A percentile compares a stretch with the other conserved stretches of the same genome.
phyloP scores from a whole-genome alignment of 768 basidiomycete genomes.

The Trametes gibbosa region DNA sequence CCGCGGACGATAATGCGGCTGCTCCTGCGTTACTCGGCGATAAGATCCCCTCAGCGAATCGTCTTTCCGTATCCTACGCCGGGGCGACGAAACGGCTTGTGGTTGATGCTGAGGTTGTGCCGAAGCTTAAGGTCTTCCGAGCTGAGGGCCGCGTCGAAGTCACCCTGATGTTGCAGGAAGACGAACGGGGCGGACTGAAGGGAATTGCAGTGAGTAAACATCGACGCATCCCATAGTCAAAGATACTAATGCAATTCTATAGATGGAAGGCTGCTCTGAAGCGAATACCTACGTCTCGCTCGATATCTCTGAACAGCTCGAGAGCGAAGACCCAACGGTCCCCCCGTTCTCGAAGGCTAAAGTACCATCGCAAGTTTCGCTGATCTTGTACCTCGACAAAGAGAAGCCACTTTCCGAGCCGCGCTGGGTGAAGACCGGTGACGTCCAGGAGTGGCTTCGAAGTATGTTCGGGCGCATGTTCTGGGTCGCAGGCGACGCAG shows the following conservation, averaged over 20 bases:
- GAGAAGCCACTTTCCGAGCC: conserved; percentile 90
- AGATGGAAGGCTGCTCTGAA: conserved; percentile 79
- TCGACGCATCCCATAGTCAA: not conserved
- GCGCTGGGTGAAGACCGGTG: conserved; percentile 94
- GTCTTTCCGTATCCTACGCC: conserved; percentile 94
- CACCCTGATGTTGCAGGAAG: conserved; percentile 54
- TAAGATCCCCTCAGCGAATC: conserved; percentile 69
- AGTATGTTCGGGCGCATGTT: conserved; percentile 88
- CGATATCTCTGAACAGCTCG: conserved; percentile 42
- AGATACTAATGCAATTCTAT: not conserved
- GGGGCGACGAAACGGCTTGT: conserved; percentile 84
- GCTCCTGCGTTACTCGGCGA: conserved; percentile 23
- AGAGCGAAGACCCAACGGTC: conserved; percentile 55
- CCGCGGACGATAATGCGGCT: conserved; percentile 7
- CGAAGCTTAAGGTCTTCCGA: conserved; percentile 76
- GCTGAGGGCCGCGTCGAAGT: conserved; percentile 87
- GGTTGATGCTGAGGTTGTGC: conserved; percentile 84
- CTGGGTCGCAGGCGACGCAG: conserved; percentile 78
- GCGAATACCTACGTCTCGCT: conserved; percentile 65
- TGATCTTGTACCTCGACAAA: conserved; percentile 81
- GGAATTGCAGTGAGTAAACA: conserved; percentile 67
- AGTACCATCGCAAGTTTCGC: conserved; percentile 55
- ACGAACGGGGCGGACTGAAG: conserved; percentile 55
- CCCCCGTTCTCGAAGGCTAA: conserved; percentile 65
- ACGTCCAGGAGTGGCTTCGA: conserved; percentile 90